A percentile compares a stretch with the other conserved stretches of the same genome.
Evolutionary conservation across 2,329 filamentous ascomycete species (phyloP).

Genomic region (Fusarium sp.): DNA sequence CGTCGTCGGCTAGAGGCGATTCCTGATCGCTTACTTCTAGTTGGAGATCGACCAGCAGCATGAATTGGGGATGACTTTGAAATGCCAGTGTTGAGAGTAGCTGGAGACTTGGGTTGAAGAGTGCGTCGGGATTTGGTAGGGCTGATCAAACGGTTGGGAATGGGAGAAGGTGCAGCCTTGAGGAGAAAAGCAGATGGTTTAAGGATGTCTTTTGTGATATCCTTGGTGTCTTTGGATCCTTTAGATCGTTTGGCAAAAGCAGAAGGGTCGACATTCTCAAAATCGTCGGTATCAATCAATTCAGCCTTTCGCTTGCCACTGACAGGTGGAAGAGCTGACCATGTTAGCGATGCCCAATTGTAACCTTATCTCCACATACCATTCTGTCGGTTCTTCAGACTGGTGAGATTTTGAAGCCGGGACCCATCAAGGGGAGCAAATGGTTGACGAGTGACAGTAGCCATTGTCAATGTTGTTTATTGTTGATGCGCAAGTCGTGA

Average conservation of each 20-base stretch:
- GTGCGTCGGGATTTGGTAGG: slow-evolving; percentile 58
- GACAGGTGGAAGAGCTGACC: slow-evolving; percentile 58
- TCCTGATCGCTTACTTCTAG: slow-evolving; percentile 75
- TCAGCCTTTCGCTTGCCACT: slow-evolving; percentile 72
- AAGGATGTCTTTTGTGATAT: slow-evolving; percentile 57
- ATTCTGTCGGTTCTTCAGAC: slow-evolving; percentile 83
- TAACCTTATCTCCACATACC: slow-evolving; percentile 61
- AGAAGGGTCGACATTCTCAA: slow-evolving; percentile 72
- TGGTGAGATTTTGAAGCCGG: slow-evolving; percentile 78
- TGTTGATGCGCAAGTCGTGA: slow-evolving; percentile 6
- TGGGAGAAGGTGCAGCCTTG: slow-evolving; percentile 56
- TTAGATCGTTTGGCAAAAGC: slow-evolving; percentile 72
- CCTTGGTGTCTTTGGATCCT: slow-evolving; percentile 51
- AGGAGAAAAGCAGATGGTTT: slow-evolving; percentile 65
- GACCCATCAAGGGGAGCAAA: slow-evolving; percentile 79
- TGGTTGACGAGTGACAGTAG: slow-evolving; percentile 74
- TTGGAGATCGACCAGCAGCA: slow-evolving; percentile 84
- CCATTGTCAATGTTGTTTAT: slow-evolving; percentile 59
- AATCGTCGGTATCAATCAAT: slow-evolving; percentile 64
- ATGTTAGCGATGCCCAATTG: slow-evolving; percentile 31
- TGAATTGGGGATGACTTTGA: slow-evolving; percentile 68
- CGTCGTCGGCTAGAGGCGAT: slow-evolving; percentile 78
- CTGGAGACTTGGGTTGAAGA: slow-evolving; percentile 67
- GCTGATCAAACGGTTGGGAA: slow-evolving; percentile 49
- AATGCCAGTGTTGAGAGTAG: slow-evolving; percentile 60